Base-by-base conservation (phyloP, 169 alveolate genomes). In the Eimeria necatrix region DNA sequence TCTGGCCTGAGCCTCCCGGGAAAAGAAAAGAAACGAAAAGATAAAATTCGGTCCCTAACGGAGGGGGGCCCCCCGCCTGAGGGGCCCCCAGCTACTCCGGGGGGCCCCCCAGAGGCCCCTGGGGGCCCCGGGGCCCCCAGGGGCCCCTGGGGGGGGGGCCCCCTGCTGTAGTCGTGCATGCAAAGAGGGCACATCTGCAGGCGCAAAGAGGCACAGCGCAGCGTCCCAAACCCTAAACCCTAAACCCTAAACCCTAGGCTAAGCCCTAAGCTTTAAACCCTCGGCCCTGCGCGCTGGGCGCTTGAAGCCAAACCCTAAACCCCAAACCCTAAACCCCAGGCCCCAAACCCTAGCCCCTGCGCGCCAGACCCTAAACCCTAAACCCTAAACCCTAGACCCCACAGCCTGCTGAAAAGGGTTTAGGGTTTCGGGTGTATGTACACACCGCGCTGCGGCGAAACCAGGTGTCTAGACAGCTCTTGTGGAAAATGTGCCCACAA, bases 401-500 rank as follows among this genome's bases (percentile, higher is more conserved):
- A n/a, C n/a, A n/a, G n/a, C n/a, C n/a, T n/a, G n/a, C n/a, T n/a
- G n/a, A n/a, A n/a, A n/a, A n/a, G n/a, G n/a, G n/a, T n/a, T n/a
- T n/a, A n/a, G n/a, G n/a, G n/a, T n/a, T n/a, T n/a, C n/a, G n/a
- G n/a, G n/a, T n/a, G n/a, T n/a, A n/a, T n/a, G n/a, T n/a, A 51
- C 93, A n/a, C 32, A 87, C 93, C 0, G 93, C 24, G 56, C 84
- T 61, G 18, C 93, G 46, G 7, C 4, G 46, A 14, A 87, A 87
- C 93, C 93, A 87, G 56, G 93, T 61, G 93, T 87, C 93, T 3
- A 87, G 78, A 52, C 93, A 87, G 73, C 51, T 64, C 56, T 78
- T 52, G 52, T 87, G 93, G 85, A 87, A 87, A 51, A 87, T 73
- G 53, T 87, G 93, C 20, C 93, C 52, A 53, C 93, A 87, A 46